Percentiles rank a stretch among this genome's conserved stretches.
These are phyloP conservation scores for Magnaporthales sp. DNA, from an alignment of 2,329 filamentous ascomycete species.

Conservation along the genomic window DNA sequence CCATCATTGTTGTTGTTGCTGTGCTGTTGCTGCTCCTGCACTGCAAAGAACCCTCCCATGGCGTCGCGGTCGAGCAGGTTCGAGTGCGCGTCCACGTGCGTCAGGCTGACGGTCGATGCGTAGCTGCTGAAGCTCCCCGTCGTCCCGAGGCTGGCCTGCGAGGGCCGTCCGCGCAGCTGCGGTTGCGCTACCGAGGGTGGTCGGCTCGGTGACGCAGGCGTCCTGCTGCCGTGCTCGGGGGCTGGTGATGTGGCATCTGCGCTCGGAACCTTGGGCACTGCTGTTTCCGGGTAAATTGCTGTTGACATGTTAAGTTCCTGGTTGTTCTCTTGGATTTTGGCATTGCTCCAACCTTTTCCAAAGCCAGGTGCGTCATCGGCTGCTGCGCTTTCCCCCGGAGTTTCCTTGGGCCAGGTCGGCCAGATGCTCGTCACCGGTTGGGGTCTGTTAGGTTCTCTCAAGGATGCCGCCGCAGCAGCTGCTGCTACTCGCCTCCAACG, in stretches of 20 bases:
- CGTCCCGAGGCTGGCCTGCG: not conserved
- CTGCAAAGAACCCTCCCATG: not conserved
- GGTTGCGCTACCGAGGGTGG: not conserved
- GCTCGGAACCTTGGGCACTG: not conserved
- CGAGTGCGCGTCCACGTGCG: not conserved
- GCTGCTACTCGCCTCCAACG: not conserved
- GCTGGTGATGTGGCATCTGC: not conserved
- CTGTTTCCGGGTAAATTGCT: not conserved
- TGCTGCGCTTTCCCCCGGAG: not conserved
- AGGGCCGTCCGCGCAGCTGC: not conserved
- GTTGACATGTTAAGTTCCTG: too few species aligned
- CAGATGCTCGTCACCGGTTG: not conserved
- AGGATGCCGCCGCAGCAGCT: not conserved
- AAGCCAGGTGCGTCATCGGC: not conserved
- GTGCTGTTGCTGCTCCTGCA: not conserved
- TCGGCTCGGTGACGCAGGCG: not conserved
- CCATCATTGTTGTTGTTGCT: not conserved
- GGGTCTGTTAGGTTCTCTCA: not conserved
- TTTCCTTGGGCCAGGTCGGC: not conserved
- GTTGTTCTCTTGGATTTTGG: not conserved
- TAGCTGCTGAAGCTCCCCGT: not conserved
- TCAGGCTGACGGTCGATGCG: not conserved
- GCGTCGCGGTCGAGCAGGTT: constrained; percentile 2
- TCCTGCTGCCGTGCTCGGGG: not conserved
- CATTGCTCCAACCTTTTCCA: not conserved